These are phyloP conservation scores for Podosphaera xanthii DNA, from an alignment of 2,329 filamentous ascomycete genomes.

Conservation along the genomic window DNA sequence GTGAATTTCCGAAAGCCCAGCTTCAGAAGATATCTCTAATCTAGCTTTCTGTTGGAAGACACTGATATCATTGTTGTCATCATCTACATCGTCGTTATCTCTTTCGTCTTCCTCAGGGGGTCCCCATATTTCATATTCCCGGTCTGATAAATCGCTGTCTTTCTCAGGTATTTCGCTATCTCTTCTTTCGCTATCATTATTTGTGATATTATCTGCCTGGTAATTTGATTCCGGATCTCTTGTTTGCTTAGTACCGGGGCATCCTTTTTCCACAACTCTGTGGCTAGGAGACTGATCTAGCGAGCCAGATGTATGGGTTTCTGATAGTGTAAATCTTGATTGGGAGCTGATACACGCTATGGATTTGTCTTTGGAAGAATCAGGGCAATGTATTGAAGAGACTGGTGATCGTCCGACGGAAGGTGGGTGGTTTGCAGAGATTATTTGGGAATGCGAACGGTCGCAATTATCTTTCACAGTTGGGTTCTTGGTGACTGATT, in stretches of 20 bases:
- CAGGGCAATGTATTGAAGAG: background rate
- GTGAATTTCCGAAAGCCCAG: slow-evolving; percentile 12
- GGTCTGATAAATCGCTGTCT: slow-evolving; percentile 4
- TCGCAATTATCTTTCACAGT: background rate
- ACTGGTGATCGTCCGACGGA: background rate
- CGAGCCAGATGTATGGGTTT: background rate
- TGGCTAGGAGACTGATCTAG: background rate
- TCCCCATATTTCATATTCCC: slow-evolving; percentile 14
- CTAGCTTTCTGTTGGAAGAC: background rate
- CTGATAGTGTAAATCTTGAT: background rate
- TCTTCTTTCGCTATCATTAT: background rate
- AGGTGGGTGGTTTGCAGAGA: background rate
- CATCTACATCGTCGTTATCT: background rate
- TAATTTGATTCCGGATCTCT: background rate
- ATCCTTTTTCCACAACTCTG: background rate
- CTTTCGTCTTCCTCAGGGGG: slow-evolving; percentile 4
- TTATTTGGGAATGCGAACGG: background rate
- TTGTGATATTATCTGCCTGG: background rate
- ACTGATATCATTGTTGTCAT: background rate
- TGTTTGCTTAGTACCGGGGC: too few species aligned
- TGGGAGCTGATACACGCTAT: background rate
- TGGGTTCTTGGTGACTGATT: background rate
- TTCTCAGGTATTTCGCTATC: background rate
- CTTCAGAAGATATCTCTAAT: slow-evolving; percentile 3
- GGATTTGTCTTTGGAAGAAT: background rate